Base-by-base conservation (phyloP, 805 yeast genomes). In the Candida ovalis region DNA sequence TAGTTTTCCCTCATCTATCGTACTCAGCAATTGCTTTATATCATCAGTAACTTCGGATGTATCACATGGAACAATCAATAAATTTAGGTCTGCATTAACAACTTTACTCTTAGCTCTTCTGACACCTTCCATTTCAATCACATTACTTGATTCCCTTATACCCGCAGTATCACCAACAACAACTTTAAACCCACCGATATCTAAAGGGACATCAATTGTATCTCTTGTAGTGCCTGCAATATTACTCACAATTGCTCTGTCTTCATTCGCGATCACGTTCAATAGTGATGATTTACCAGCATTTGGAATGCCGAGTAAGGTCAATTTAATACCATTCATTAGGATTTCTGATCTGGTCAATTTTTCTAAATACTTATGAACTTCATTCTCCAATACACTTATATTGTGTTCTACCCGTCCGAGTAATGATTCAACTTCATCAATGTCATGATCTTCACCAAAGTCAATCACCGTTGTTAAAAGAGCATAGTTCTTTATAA, bases 171-270 rank as follows among this genome's bases (percentile, higher is more conserved):
- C 99, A 3, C 95, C 88, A 21, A 91, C 66, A 2, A 89, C 73
- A 0, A 89, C 85, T 62, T 91, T 92, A 64, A 75, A 89, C 0
- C 99, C 99, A 30, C 77, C 76, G 2, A 94, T 78, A 60, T 91
- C 91, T 25, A 94, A 61, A 0, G 89, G 86, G 1, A 89, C 79
- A 55, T 90, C 95, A 22, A 94, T 77, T 0, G 88, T 70, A 60
- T 94, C 99, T 58, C 99, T 74, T 0, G 99, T 94, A 0, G 99
- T 94, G 0, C 99, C 99, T 1, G 96, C 96, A 4, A 87, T 78
- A 35, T 82, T 82, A 61, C 97, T 88, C 1, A 94, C 98, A 35
- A 94, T 89, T 0, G 97, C 95, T 17, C 89, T 86, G 21, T 90
- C 95, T 21, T 86, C 79, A 49, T 82, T 76, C 0, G 91, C 88